These are phyloP conservation scores for Tricholoma furcatifolium DNA, from an alignment of 768 basidiomycete species.

Conservation along the genomic window DNA sequence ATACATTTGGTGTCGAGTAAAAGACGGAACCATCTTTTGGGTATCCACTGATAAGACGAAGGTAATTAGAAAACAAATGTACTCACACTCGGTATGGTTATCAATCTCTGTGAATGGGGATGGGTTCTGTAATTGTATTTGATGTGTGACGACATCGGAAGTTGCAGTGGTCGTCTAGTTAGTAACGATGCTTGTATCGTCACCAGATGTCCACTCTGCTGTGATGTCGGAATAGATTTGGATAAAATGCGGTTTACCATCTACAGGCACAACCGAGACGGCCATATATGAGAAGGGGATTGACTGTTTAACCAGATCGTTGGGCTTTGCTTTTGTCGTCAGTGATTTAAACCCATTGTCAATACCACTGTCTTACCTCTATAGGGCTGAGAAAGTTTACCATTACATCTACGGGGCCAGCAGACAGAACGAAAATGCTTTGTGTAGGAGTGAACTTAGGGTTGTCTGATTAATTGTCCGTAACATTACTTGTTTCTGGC, in stretches of 20 bases:
- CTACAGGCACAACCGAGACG: slow-evolving; percentile 45
- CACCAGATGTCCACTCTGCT: slow-evolving; percentile 35
- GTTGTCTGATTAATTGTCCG: neutral
- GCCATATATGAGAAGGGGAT: slow-evolving; percentile 60
- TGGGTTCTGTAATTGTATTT: slow-evolving; percentile 9
- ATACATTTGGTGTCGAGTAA: slow-evolving; percentile 54
- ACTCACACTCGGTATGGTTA: slow-evolving; percentile 55
- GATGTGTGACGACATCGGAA: slow-evolving; percentile 8
- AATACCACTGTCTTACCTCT: slow-evolving; percentile 42
- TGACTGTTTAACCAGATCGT: slow-evolving; percentile 62
- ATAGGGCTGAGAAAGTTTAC: slow-evolving; percentile 67
- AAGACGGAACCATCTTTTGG: slow-evolving; percentile 62
- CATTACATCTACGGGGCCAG: slow-evolving; percentile 62
- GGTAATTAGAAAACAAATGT: neutral
- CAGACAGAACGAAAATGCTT: slow-evolving; percentile 58
- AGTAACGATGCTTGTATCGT: slow-evolving; percentile 18
- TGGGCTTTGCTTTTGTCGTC: too few species aligned
- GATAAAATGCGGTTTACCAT: slow-evolving; percentile 46
- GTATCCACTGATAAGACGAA: neutral
- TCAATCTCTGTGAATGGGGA: slow-evolving; percentile 18
- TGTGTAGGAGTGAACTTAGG: slow-evolving; percentile 69
- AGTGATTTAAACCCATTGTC: neutral
- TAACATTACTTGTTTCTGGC: neutral
- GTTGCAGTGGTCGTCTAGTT: slow-evolving; percentile 51
- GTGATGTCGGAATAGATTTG: slow-evolving; percentile 62